These are phyloP conservation scores for Thyridium curvatum DNA, from an alignment of 2,329 filamentous ascomycete genomes.

Conservation along the genomic window DNA sequence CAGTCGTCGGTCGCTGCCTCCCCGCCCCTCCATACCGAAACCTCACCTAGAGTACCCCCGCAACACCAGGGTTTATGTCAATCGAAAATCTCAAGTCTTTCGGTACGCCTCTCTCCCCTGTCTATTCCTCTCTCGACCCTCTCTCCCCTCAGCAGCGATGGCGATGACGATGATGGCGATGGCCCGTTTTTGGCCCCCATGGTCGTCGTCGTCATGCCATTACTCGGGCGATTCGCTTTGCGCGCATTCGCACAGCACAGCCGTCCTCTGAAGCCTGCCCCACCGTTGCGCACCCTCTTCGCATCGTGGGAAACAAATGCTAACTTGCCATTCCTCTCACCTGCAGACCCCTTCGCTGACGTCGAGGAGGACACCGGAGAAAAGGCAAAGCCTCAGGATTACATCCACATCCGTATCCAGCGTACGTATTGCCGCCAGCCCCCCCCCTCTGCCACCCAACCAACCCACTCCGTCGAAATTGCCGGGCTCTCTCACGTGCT, in stretches of 20 bases:
- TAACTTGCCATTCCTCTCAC: slow-evolving; percentile 12
- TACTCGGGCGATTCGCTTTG: too few species aligned
- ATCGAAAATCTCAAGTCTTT: slow-evolving; percentile 98
- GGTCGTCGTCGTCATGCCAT: too few species aligned
- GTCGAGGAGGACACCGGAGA: slow-evolving; percentile 99
- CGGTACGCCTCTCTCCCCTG: slow-evolving; percentile 52
- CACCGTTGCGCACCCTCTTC: not conserved
- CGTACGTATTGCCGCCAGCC: slow-evolving; percentile 58
- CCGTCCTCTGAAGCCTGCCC: not conserved
- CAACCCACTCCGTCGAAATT: not conserved
- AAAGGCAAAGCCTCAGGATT: slow-evolving; percentile 91
- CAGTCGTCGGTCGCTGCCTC: slow-evolving; percentile 4
- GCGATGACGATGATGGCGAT: too few species aligned
- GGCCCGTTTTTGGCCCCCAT: too few species aligned
- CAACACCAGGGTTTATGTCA: slow-evolving; percentile 71
- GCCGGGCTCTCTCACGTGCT: too few species aligned
- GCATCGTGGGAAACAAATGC: slow-evolving; percentile 11
- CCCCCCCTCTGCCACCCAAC: slow-evolving; percentile 3
- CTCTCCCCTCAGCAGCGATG: too few species aligned
- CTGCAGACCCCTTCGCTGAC: slow-evolving; percentile 98
- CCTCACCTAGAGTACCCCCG: slow-evolving; percentile 2
- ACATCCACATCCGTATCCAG: slow-evolving; percentile 99
- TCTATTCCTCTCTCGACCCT: slow-evolving; percentile 1
- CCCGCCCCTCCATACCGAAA: not conserved
- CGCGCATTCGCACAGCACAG: too few species aligned